phyloP scores from a whole-genome alignment of 805 yeast genomes.

The Ogataea ramenticola region DNA sequence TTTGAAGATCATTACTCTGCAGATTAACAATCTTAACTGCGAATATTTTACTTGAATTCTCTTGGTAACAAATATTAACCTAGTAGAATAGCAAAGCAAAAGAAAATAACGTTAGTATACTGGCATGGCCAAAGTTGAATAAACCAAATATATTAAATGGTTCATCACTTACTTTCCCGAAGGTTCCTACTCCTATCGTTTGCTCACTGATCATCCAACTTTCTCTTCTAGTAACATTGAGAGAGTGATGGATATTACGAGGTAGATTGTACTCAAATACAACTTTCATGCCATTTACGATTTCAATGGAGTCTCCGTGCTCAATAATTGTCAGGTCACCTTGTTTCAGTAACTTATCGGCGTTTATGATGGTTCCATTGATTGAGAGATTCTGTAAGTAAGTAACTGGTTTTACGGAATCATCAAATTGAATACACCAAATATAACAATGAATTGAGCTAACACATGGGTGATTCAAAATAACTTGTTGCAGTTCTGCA shows the following conservation, averaged over 20 bases:
- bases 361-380: slow-evolving; percentile 45
- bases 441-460: slow-evolving; percentile 39
- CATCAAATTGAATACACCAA: slow-evolving; percentile 37
- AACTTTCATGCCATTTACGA: slow-evolving; percentile 24
- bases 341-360: slow-evolving; percentile 13
- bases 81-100: neutral
- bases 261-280: slow-evolving; percentile 8
- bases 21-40: neutral
- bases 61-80: neutral
- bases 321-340: slow-evolving; percentile 26
- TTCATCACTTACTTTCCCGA: slow-evolving; percentile 41
- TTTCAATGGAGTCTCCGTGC: slow-evolving; percentile 30
- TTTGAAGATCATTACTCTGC: neutral
- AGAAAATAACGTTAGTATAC: too few relatives aligned
- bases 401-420: slow-evolving; percentile 34
- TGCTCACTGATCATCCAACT: slow-evolving; percentile 37
- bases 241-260: neutral
- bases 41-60: neutral
- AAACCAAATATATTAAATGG: neutral
- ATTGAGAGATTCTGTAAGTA: slow-evolving; percentile 44
- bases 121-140: neutral
- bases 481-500: slow-evolving; percentile 1
- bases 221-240: slow-evolving; percentile 3
- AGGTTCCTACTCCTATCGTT: slow-evolving; percentile 48
- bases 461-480: slow-evolving; percentile 29